Conservation (phyloP, 768 basidiomycete species). For the Tylopilus plumbeoviolaceoides region DNA sequence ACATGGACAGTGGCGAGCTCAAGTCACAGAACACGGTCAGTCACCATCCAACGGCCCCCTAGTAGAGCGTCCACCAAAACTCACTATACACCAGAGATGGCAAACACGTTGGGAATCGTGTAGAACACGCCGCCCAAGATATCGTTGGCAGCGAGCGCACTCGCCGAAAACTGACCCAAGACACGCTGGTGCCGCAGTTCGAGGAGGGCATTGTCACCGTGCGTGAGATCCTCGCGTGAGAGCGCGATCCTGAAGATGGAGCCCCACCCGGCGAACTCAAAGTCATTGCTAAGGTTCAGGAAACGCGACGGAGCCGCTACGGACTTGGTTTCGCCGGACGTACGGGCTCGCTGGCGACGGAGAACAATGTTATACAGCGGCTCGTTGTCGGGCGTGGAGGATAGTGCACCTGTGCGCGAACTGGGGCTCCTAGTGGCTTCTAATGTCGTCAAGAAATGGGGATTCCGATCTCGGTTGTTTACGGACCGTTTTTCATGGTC, state of each 20-base stretch:
- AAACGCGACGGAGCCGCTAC: slow-evolving; percentile 53
- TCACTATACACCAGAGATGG: slow-evolving; percentile 59
- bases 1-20: slow-evolving; percentile 67
- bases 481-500: slow-evolving; percentile 4
- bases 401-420: slow-evolving; percentile 9
- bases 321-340: slow-evolving; percentile 39
- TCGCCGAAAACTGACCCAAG: slow-evolving; percentile 62
- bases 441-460: neutral
- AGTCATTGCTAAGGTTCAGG: slow-evolving; percentile 55
- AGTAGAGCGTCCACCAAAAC: slow-evolving; percentile 21
- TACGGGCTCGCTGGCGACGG: slow-evolving; percentile 53
- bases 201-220: slow-evolving; percentile 32
- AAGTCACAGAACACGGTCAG: neutral
- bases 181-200: slow-evolving; percentile 33
- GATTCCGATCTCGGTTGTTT: neutral
- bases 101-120: slow-evolving; percentile 61
- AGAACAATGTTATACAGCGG: slow-evolving; percentile 54
- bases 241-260: slow-evolving; percentile 46
- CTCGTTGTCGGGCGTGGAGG: slow-evolving; percentile 41
- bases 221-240: slow-evolving; percentile 36
- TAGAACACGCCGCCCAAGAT: slow-evolving; percentile 69
- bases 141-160: slow-evolving; percentile 63
- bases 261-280: slow-evolving; percentile 76
- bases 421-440: neutral
- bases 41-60: neutral